Evolutionary conservation across 2,329 filamentous ascomycete genomes (phyloP), one percentile per base, ranked within the genome.

Genomic region (Penicillium freii): DNA sequence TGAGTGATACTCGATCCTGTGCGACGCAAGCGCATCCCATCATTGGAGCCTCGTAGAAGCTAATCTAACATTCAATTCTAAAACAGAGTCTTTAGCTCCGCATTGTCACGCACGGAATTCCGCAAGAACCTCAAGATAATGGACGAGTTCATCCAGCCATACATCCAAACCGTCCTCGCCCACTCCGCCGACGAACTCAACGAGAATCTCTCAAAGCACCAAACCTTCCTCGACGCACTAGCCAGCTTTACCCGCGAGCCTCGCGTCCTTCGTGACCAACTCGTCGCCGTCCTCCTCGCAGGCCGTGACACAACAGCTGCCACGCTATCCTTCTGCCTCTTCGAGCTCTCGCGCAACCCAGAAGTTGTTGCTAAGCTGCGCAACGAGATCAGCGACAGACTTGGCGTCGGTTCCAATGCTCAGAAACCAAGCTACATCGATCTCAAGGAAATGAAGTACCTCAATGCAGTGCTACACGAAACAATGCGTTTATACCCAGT

Each of bases 191-290:
- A 85, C 33, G 90, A 96, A 72, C 83, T 95, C 1, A 85, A 87
- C 48, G 81, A 85, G 59, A 91, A 89, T 75, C 68, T 78, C 6
- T 84, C 83, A 55, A 91, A 90, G 69, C 84, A 84, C 9, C 88
- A 94, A 74, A 95, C 89, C 1, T 96, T 97, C 77, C 82, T 96
- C 21, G 89, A 96, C 74, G 89, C 91, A 31, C 83, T 97, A 2
- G 91, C 91, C 44, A 81, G 82, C 39, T 92, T 91, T 77, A 96
- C 92, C 0, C 85, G 89, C 34, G 77, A 80, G 48, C 71, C 71
- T 4, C 71, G 70, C 15, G 83, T 91, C 4, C 82, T 97, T 15
- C 89, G 91, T 34, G 92, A 96, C 74, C 92, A 97, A 74, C 80
- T 96, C 47, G 83, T 94, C 17, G 87, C 88, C 44, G 84, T 96